Base-by-base conservation (phyloP, 2,329 filamentous ascomycete species). In the Aspergillus candidus region DNA sequence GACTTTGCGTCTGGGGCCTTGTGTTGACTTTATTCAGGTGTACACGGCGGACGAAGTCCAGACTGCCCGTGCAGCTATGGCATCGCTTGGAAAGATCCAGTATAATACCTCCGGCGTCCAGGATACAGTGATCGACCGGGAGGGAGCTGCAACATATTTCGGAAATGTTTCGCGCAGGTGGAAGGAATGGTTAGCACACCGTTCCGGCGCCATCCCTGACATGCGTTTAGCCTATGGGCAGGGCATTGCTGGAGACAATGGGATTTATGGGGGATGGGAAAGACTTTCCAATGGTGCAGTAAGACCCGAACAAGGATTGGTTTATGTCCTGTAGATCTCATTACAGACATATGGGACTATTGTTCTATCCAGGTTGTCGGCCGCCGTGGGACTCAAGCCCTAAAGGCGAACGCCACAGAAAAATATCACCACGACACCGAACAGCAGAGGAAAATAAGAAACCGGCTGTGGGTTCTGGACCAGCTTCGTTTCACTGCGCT, bases 31-130 rank as follows among this genome's bases (percentile, higher is more conserved):
- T 35, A 10, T 29, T 13, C 31, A 50, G 45, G 48, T 50, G 11
- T 46, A 48, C 12, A 41, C 45, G 1, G 27, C n/a, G 4, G 37
- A 39, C 4, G 48, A 51, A 13, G 6, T 38, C 7, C 31, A 27
- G 31, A 32, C 34, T n/a, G 32, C 27, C 3, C 38, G 14, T 8
- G 27, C 36, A 32, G 14, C 40, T 31, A 43, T 46, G 34, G 30
- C 39, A 30, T 18, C 35, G 11, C 5, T 41, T 8, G 40, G 42
- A 4, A 46, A 38, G 31, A 46, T 51, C 32, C 48, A 48, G 30
- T 43, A 31, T n/a, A 51, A 51, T 13, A 45, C 46, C 2, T 48
- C 48, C 15, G 35, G 29, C 11, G 3, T 48, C 7, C 46, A 38
- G 15, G 46, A 48, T 31, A 32, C 46, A 6, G 10, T 40, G 2